Base-by-base conservation (phyloP, 768 basidiomycete species). In the Suillus occidentalis region DNA sequence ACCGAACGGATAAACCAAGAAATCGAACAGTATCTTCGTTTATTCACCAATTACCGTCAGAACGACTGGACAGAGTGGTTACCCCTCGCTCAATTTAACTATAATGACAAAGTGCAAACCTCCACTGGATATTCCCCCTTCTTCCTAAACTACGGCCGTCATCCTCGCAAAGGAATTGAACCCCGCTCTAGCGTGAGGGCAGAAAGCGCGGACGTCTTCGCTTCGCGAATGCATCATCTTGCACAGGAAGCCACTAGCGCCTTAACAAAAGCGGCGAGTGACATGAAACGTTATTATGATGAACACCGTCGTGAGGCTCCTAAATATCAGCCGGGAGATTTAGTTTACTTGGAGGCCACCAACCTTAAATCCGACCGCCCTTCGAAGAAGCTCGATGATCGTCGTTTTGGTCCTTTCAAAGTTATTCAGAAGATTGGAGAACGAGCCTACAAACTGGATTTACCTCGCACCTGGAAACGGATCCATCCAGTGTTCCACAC, bases 21-120 rank as follows among this genome's bases (percentile, higher is more conserved):
- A 4, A 47, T 83, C 0, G 80, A 83, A 60, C 71, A 73, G 25
- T 80, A 79, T 65, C 74, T 83, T 0, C 72, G 76, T 3, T 60
- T 74, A 1, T 80, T 74, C 66, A 49, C 68, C 59, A 73, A 77
- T 60, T 70, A 75, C 60, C 63, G 70, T 6, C 77, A 81, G 49
- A 63, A 73, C 14, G 71, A 79, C 50, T 83, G 82, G 81, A n/a
- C 60, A 0, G 62, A 72, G 3, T 75, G 76, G 59, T 67, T 82
- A 0, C 68, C 77, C 1, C 42, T 76, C 2, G 75, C 78, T 0
- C 70, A 74, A 57, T 80, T 79, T 52, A 60, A 69, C 0, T 78
- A 80, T 66, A 79, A 80, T 63, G 74, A 77, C 65, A 43, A 70
- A 1, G 25, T 62, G 2, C 75, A 79, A 47, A 62, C 73, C 0